Percentiles rank a stretch among this genome's conserved stretches.
phyloP scores from a whole-genome alignment of 352 stramenopile species.

The Pythium pyrilobum region DNA sequence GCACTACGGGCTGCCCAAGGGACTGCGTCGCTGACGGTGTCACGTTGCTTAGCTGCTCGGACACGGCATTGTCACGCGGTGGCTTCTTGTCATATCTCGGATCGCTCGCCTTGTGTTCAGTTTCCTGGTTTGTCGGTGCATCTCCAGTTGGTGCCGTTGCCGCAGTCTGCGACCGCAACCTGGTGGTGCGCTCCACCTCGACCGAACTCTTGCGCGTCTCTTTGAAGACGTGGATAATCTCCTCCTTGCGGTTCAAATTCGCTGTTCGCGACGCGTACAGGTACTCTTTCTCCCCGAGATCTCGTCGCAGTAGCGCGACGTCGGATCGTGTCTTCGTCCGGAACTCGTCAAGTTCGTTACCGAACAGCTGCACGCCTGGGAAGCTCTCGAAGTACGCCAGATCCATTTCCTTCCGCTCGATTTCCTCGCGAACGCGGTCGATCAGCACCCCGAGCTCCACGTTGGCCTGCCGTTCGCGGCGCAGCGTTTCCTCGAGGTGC shows the following conservation, averaged over 20 bases:
- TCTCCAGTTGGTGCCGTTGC: background rate
- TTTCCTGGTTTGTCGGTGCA: background rate
- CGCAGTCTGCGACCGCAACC: background rate
- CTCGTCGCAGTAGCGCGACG: conserved; percentile 26
- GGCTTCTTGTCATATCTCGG: background rate
- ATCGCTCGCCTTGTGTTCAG: background rate
- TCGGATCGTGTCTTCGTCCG: conserved; percentile 30
- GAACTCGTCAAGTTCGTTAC: conserved; percentile 45
- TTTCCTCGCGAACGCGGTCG: conserved; percentile 56
- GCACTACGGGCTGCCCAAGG: conserved; percentile 27
- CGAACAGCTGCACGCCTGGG: conserved; percentile 44
- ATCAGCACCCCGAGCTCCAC: conserved; percentile 36
- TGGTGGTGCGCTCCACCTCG: conserved; percentile 26
- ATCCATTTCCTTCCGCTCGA: conserved; percentile 74
- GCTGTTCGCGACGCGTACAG: conserved; percentile 39
- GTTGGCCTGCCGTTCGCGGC: conserved; percentile 39
- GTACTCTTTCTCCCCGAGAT: conserved; percentile 50
- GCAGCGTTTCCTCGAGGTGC: conserved; percentile 64
- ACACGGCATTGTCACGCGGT: too few relatives aligned
- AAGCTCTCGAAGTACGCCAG: conserved; percentile 74
- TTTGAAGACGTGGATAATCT: conserved; percentile 72
- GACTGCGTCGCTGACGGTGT: background rate
- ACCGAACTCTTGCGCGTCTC: conserved; percentile 40
- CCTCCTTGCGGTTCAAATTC: conserved; percentile 67
- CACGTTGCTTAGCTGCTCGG: background rate